Evolutionary conservation across 129 eudicot genomes (phyloP), one percentile per base, ranked within the genome.

Genomic region (Escallonia rubra): DNA sequence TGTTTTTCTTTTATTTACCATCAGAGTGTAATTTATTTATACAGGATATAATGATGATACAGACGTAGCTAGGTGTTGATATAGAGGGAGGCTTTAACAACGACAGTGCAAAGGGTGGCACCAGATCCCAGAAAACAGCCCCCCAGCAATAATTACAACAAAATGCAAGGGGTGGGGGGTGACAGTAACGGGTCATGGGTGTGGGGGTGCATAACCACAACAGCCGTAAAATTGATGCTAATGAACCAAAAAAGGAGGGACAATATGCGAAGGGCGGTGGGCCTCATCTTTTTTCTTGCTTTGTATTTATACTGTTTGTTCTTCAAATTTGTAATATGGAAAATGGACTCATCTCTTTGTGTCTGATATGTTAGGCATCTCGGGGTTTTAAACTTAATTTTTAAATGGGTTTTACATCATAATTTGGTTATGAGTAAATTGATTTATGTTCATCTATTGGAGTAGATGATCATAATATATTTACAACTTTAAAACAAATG

Each of bases 121-220:
- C 74, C 86, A 82, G 86, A 82, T 82, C 86, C 86, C 74, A 82
- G 70, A 74, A 82, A 78, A 77, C 71, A 68, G 43, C 74, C 67
- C 14, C 65, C 8, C 60, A 46, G 60, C 62, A 48, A 43, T 67
- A 71, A 72, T 65, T 50, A 77, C 56, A 65, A 73, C 76, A 61
- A 65, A 64, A 61, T 66, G 71, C 55, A 40, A 47, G 46, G 41
- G 4, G 44, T 16, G 45, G 59, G 67, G 4, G 41, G 43, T 74
- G 79, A 74, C 6, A 67, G 68, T 16, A 47, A 74, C 79, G 23
- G 12, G 62, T 74, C 79, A 67, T 43, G 14, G 11, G 11, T n/a
- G 41, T 13, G 48, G 43, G 43, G 14, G 11, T 41, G 57, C 75
- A 71, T 61, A 50, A 2, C 41, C 40, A 72, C 34, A 50, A 63